These are phyloP conservation scores for Paraglomus brasilianum DNA, from an alignment of 192 early-diverging fungal species.

Conservation along the genomic window DNA sequence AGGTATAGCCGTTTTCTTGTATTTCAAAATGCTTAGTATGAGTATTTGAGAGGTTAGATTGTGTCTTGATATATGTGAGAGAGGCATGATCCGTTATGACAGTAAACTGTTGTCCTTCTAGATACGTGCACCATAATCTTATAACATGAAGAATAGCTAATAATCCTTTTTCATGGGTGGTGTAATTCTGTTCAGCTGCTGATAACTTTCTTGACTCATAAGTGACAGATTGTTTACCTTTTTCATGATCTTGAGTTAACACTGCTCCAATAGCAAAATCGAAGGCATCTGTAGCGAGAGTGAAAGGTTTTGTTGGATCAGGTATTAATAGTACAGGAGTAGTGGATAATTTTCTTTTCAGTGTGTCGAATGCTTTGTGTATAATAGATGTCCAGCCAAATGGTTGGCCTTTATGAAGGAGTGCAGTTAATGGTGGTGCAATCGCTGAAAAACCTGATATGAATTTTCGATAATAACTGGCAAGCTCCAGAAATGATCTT, in stretches of 20 bases:
- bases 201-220: slow-evolving; percentile 35
- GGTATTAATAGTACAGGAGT: slow-evolving; percentile 21
- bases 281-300: slow-evolving; percentile 29
- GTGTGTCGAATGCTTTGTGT: slow-evolving; percentile 31
- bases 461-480: slow-evolving; percentile 42
- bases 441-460: slow-evolving; percentile 36
- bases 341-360: slow-evolving; percentile 12
- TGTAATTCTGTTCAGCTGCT: slow-evolving; percentile 30
- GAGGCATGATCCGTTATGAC: slow-evolving; percentile 3
- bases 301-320: neutral
- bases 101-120: slow-evolving; percentile 19
- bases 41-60: slow-evolving; percentile 22
- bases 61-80: slow-evolving; percentile 18
- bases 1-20: slow-evolving; percentile 13
- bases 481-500: slow-evolving; percentile 36
- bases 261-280: slow-evolving; percentile 34
- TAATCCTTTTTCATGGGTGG: slow-evolving; percentile 31
- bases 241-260: slow-evolving; percentile 21
- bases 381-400: slow-evolving; percentile 25
- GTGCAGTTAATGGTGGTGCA: slow-evolving; percentile 25
- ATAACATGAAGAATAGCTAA: slow-evolving; percentile 26
- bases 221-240: slow-evolving; percentile 27
- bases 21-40: slow-evolving; percentile 24
- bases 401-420: slow-evolving; percentile 32
- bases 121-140: slow-evolving; percentile 17